A percentile compares a stretch with the other conserved stretches of the same genome.
These are phyloP conservation scores for Candida tunisiensis DNA, from an alignment of 1,139 yeast species.

Conservation along the genomic window DNA sequence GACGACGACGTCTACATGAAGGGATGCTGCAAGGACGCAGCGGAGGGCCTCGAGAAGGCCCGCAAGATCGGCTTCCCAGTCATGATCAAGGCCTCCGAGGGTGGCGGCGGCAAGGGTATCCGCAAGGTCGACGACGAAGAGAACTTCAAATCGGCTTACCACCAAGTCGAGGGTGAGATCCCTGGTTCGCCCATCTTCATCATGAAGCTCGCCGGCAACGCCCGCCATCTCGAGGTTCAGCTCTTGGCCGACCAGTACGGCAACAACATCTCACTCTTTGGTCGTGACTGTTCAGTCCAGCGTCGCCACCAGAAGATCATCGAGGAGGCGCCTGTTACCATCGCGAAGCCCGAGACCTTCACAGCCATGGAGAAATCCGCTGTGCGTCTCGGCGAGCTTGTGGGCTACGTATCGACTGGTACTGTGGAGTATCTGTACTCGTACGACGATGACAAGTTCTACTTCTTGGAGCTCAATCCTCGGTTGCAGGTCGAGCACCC, in stretches of 20 bases:
- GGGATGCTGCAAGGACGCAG: conserved; percentile 79
- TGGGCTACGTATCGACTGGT: conserved; percentile 45
- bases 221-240: conserved; percentile 32
- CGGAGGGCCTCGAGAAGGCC: conserved; percentile 78
- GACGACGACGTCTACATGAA: conserved; percentile 63
- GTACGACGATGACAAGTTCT: conserved; percentile 37
- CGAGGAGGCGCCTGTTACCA: conserved; percentile 18
- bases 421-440: conserved; percentile 49
- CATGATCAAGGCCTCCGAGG: conserved; percentile 32
- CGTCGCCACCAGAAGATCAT: conserved; percentile 33
- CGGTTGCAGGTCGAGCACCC: conserved; percentile 50
- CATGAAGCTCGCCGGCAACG: conserved; percentile 27
- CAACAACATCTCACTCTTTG: conserved; percentile 28
- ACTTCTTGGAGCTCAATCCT: conserved; percentile 46
- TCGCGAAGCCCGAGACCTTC: conserved; percentile 33
- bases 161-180: conserved; percentile 27
- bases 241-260: conserved; percentile 29
- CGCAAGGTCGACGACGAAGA: conserved; percentile 22
- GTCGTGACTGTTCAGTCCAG: conserved; percentile 32
- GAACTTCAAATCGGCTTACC: conserved; percentile 21
- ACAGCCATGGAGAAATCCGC: conserved; percentile 92
- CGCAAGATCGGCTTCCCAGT: conserved; percentile 63
- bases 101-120: conserved; percentile 38
- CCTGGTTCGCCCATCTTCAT: conserved; percentile 26
- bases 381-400: conserved; percentile 32